phyloP scores from a whole-genome alignment of 306 rosid genomes.

The Castanea mollissima region DNA sequence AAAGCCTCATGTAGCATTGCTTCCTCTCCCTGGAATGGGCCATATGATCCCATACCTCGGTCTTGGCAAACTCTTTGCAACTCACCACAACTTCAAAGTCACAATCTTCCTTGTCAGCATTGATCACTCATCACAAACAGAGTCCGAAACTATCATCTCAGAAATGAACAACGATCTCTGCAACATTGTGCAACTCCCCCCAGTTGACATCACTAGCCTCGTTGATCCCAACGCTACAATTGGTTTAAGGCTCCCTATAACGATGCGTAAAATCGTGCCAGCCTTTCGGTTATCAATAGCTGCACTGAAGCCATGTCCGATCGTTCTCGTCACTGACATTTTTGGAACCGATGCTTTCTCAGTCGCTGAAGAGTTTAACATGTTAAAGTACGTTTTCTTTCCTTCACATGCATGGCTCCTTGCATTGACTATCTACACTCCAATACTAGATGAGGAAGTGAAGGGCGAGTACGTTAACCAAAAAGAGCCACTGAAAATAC shows the following conservation, averaged over 20 bases:
- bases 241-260: not conserved
- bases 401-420: constrained; percentile 43
- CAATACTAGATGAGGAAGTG: constrained; percentile 22
- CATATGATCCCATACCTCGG: constrained; percentile 52
- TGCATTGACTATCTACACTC: constrained; percentile 17
- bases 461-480: constrained; percentile 37
- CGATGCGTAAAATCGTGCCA: constrained; percentile 29
- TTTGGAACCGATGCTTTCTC: constrained; percentile 43
- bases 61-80: constrained; percentile 36
- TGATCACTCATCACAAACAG: constrained; percentile 25
- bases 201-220: too few species aligned
- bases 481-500: constrained; percentile 26
- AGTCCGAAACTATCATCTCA: constrained; percentile 10
- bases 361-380: constrained; percentile 45
- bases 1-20: constrained; percentile 32
- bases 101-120: constrained; percentile 36
- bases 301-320: constrained; percentile 17
- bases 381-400: constrained; percentile 41
- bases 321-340: constrained; percentile 42
- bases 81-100: constrained; percentile 25
- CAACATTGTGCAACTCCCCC: not conserved
- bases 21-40: not conserved
- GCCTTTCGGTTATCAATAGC: constrained; percentile 14
- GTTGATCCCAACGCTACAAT: not conserved
- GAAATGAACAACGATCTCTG: not conserved